Evolutionary conservation across 306 rosid genomes (phyloP).

Genomic region (Cyamopsis tetragonoloba): DNA sequence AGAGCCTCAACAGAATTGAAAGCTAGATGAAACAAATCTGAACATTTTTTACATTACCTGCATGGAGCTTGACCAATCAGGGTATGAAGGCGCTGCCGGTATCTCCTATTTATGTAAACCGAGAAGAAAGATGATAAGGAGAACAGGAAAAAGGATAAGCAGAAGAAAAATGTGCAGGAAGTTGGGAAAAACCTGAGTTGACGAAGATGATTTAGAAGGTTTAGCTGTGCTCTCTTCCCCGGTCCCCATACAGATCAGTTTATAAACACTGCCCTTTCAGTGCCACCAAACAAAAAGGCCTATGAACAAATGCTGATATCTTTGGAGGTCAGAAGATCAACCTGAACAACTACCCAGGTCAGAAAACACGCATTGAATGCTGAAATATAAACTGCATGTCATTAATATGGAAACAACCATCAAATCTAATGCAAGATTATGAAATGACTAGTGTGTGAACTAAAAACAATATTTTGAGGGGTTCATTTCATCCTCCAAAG

Average conservation of each 20-base stretch:
- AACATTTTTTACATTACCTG: slow-evolving; percentile 49
- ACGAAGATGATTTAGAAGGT: slow-evolving; percentile 50
- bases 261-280: slow-evolving; percentile 18
- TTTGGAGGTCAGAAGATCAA: slow-evolving; percentile 27
- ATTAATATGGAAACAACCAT: slow-evolving; percentile 4
- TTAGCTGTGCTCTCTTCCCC: slow-evolving; percentile 88
- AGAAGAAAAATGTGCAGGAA: not conserved
- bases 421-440: slow-evolving; percentile 13
- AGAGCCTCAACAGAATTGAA: not conserved
- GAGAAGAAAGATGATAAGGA: not conserved
- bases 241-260: slow-evolving; percentile 65
- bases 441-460: not conserved
- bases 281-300: slow-evolving; percentile 9
- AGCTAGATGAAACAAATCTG: not conserved
- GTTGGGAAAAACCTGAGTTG: slow-evolving; percentile 55
- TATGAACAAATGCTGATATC: slow-evolving; percentile 24
- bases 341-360: slow-evolving; percentile 13
- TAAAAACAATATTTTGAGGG: not conserved
- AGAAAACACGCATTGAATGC: slow-evolving; percentile 12
- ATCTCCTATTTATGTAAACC: slow-evolving; percentile 49
- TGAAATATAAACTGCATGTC: not conserved
- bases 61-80: slow-evolving; percentile 95
- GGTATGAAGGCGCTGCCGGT: slow-evolving; percentile 62
- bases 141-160: not conserved
- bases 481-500: slow-evolving; percentile 1